Evolutionary conservation across 1,139 yeast species (phyloP), one percentile per base, ranked within the genome.

Genomic region (Wickerhamomyces sp.): DNA sequence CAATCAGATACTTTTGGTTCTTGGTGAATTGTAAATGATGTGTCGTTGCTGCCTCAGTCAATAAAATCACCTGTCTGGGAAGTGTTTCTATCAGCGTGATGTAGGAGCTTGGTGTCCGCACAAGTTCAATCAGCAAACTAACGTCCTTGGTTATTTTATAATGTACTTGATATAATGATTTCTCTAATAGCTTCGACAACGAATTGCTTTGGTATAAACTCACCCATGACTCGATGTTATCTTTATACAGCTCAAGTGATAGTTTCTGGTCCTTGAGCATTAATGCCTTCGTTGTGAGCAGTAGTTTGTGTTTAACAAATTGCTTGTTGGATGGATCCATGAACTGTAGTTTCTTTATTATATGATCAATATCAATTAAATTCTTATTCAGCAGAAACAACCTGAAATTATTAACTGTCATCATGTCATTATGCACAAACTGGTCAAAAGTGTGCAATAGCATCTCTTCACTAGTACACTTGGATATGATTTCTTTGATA

Each of bases 121-220:
- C 13, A 14, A 44, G 14, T 3, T 29, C 5, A 3, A 21, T 22
- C 3, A 40, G 13, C 1, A 36, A 7, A 3, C 35, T 14, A 16
- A 40, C 22, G 14, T 38, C 41, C 13, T 31, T 35, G 1, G 43
- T 18, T 7, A 44, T 21, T 36, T 41, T 47, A 43, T 45, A 42
- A 10, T 46, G 39, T 9, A 46, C 33, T 21, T 51, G 53, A 27
- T 51, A 49, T 4, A 51, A 31, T 3, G 46, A 35, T 37, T 46
- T 51, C 40, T 47, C 49, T 20, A 45, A 22, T 10, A 45, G 28
- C 4, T 38, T 27, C 6, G 47, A 31, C 15, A 48, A 30, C 6
- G 18, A 5, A 1, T 24, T 34, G 2, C 33, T 30, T 5, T 37
- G 6, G 18, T 44, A 29, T 30, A 46, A 14, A 6, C 6, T 4